Evolutionary conservation across 2,329 filamentous ascomycete genomes (phyloP).

Genomic region (Drechslera avenae): DNA sequence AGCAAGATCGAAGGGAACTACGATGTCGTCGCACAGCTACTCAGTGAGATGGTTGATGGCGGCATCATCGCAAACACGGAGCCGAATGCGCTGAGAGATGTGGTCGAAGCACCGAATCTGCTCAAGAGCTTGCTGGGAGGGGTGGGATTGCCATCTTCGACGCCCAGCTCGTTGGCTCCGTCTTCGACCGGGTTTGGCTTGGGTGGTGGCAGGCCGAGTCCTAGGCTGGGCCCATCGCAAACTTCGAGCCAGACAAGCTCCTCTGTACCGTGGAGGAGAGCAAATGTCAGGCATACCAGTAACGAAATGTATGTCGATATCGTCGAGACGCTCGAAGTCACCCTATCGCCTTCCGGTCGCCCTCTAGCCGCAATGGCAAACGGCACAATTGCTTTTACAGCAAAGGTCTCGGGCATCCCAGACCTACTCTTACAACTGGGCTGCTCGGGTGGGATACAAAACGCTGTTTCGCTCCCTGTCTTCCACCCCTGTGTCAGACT

Average conservation of each 20-base stretch:
- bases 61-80: constrained; percentile 90
- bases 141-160: constrained; percentile 72
- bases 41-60: constrained; percentile 95
- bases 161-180: constrained; percentile 38
- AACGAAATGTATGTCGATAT: constrained; percentile 98
- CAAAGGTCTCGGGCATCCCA: constrained; percentile 91
- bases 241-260: constrained; percentile 45
- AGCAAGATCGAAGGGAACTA: constrained; percentile 88
- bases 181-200: constrained; percentile 16
- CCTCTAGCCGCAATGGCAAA: constrained; percentile 86
- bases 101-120: constrained; percentile 89
- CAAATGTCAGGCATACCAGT: constrained; percentile 92
- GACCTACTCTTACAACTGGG: constrained; percentile 84
- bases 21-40: constrained; percentile 89
- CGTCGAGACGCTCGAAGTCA: constrained; percentile 86
- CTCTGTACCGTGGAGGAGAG: constrained; percentile 82
- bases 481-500: constrained; percentile 96
- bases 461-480: constrained; percentile 82
- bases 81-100: constrained; percentile 86
- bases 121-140: constrained; percentile 87
- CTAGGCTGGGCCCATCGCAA: constrained; percentile 29
- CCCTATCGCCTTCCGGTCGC: constrained; percentile 85
- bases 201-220: constrained; percentile 26
- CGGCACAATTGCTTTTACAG: constrained; percentile 91
- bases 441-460: constrained; percentile 71